Evolutionary conservation across 768 basidiomycete species (phyloP), one percentile per base, ranked within the genome.

Genomic region (Boletus bicolor): DNA sequence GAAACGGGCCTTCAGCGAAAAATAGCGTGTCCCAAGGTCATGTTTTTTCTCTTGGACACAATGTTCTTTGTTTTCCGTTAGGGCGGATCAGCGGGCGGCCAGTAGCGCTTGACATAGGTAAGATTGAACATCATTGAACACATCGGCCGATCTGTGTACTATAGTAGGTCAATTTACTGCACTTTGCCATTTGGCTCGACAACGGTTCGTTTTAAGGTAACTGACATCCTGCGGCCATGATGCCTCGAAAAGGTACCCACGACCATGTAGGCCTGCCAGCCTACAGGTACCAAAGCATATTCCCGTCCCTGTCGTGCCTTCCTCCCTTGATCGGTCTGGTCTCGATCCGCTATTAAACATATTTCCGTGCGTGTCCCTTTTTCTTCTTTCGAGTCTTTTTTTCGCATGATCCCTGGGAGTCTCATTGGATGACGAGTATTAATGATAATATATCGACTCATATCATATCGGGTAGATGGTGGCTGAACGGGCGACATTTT

Each of bases 201-300:
- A 44, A 11, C 30, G 19, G 15, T 60, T 60, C 58, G 55, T 51
- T 48, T 51, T 32, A 37, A 17, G 37, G 36, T 11, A 7, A 42
- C 28, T 19, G 21, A 46, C 24, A 6, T 47, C 41, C 35, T 26
- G 37, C 37, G 19, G 49, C 32, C 38, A 44, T 3, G 24, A 37
- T 26, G 26, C 26, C n/a, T 10, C 4, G 5, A 4, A 26, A 15
- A 15, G 8, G 4, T 9, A 5, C 12, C 14, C 42, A 7, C 4
- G 21, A 42, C 42, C 26, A 15, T 1, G 43, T 44, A 17, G 15
- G 9, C 24, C 5, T 28, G 1, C 24, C 26, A 26, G 10, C 28
- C 8, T 15, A 34, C 44, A 41, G 39, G 39, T 19, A 41, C 37
- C 26, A 24, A 37, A 17, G n/a, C 6, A 6, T 26, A 34, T 15